Evolutionary conservation across 176 grass and related monocot genomes (phyloP).

Genomic region (Pontederia paniculata): DNA sequence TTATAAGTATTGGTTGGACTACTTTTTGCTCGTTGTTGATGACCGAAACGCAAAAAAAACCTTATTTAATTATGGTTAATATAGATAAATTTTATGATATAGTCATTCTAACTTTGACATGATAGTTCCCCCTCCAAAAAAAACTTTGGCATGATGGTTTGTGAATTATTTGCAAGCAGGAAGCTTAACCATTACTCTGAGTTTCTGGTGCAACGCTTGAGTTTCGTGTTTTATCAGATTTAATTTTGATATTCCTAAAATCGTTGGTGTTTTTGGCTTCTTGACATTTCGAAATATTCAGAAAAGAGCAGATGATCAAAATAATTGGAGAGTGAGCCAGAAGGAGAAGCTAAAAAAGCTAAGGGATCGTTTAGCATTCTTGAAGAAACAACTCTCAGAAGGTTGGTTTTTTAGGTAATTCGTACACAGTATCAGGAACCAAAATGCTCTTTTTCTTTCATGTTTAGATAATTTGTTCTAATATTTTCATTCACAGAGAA

Average conservation of each 20-base stretch:
- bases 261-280: constrained; percentile 16
- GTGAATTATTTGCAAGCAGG: too few relatives aligned
- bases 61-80: too few relatives aligned
- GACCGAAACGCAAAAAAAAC: too few relatives aligned
- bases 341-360: constrained; percentile 56
- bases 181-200: too few relatives aligned
- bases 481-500: constrained; percentile 41
- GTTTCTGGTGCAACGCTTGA: not conserved
- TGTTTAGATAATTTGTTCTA: not conserved
- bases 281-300: constrained; percentile 16
- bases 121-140: too few relatives aligned
- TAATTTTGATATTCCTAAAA: not conserved
- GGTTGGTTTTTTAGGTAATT: constrained; percentile 19
- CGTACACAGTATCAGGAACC: not conserved
- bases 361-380: constrained; percentile 36
- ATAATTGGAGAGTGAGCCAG: constrained; percentile 56
- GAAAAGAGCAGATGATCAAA: constrained; percentile 68
- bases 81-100: too few relatives aligned
- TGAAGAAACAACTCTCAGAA: constrained; percentile 40
- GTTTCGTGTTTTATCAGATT: not conserved
- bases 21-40: too few relatives aligned
- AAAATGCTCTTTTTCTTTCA: constrained; percentile 8
- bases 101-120: too few relatives aligned
- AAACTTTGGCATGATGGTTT: too few relatives aligned
- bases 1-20: too few relatives aligned